Conservation (phyloP, 2,329 filamentous ascomycete species). For the Diaporthe eres region DNA sequence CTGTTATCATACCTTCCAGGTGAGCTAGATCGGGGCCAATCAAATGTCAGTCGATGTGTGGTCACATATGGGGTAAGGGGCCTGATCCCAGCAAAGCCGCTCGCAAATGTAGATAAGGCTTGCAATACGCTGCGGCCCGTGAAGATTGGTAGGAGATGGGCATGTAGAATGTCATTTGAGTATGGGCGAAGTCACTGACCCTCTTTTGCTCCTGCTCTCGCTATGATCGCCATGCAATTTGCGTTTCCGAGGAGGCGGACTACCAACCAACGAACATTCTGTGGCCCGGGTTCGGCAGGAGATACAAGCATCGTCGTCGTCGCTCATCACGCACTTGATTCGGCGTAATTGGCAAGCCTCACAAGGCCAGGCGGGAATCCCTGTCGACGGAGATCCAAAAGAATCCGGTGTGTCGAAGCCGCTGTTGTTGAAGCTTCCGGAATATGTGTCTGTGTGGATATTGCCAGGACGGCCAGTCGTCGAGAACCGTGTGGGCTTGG, state of each 20-base stretch:
- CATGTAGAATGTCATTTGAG: constrained; percentile 25
- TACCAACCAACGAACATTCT: constrained; percentile 84
- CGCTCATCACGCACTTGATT: constrained; percentile 80
- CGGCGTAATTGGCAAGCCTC: constrained; percentile 82
- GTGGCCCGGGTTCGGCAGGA: constrained; percentile 84
- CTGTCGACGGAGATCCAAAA: constrained; percentile 55
- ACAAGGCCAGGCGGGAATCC: constrained; percentile 68
- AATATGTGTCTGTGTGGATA: constrained; percentile 64
- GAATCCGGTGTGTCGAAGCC: constrained; percentile 68
- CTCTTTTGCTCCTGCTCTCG: constrained; percentile 76
- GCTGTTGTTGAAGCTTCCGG: constrained; percentile 61
- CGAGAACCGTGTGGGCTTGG: constrained; percentile 66
- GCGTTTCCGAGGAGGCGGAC: constrained; percentile 83
- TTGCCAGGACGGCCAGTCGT: constrained; percentile 62
- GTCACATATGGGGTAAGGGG: constrained; percentile 27
- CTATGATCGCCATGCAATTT: constrained; percentile 78
- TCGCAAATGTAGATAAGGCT: constrained; percentile 28
- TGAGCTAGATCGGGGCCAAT: constrained; percentile 66
- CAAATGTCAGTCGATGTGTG: constrained; percentile 58
- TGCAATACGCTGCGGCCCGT: constrained; percentile 31
- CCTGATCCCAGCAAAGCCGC: constrained; percentile 32
- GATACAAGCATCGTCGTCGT: constrained; percentile 81
- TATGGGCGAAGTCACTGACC: constrained; percentile 65
- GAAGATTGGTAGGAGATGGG: constrained; percentile 19
- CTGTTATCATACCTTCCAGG: constrained; percentile 69